A percentile compares a stretch with the other conserved stretches of the same genome.
phyloP scores from a whole-genome alignment of 2,329 filamentous ascomycete species.

The Pyrenochaeta sp. region DNA sequence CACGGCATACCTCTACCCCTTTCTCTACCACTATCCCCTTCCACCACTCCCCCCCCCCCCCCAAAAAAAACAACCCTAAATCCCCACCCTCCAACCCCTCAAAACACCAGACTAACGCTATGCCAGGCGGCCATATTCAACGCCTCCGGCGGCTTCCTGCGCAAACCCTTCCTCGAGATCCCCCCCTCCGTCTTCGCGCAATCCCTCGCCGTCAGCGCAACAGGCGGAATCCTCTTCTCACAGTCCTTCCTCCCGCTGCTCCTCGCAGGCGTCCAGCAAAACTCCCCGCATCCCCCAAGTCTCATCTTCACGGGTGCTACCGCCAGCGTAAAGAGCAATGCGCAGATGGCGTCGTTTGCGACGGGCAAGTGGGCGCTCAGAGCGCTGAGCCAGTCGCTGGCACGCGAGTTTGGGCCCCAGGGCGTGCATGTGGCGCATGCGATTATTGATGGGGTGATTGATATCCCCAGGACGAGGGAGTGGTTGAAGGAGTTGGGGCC shows the following conservation, averaged over 20 bases:
- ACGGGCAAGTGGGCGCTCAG: slow-evolving; percentile 81
- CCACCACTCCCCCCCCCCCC: too few relatives aligned
- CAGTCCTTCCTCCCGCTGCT: slow-evolving; percentile 75
- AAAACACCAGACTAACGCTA: too few relatives aligned
- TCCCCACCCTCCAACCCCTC: too few relatives aligned
- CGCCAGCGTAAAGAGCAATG: slow-evolving; percentile 76
- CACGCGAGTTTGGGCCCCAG: slow-evolving; percentile 82
- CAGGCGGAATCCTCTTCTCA: slow-evolving; percentile 78
- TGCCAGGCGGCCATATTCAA: slow-evolving; percentile 80
- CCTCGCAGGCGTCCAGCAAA: slow-evolving; percentile 63
- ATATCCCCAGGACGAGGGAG: slow-evolving; percentile 74
- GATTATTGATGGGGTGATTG: slow-evolving; percentile 85
- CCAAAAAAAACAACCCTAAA: too few relatives aligned
- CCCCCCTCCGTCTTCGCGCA: slow-evolving; percentile 64
- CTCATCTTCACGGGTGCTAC: slow-evolving; percentile 89
- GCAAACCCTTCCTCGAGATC: slow-evolving; percentile 69
- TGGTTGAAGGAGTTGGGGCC: slow-evolving; percentile 62
- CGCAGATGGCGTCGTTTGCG: slow-evolving; percentile 74
- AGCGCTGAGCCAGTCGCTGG: slow-evolving; percentile 76
- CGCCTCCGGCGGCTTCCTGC: slow-evolving; percentile 64
- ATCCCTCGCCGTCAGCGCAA: slow-evolving; percentile 56
- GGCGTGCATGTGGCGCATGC: slow-evolving; percentile 85
- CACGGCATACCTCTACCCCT: too few relatives aligned
- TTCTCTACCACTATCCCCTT: too few relatives aligned
- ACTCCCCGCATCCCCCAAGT: slow-evolving; percentile 71